A percentile compares a stretch with the other conserved stretches of the same genome.
Evolutionary conservation across 768 basidiomycete species (phyloP).

Genomic region (Mycena haematopus): DNA sequence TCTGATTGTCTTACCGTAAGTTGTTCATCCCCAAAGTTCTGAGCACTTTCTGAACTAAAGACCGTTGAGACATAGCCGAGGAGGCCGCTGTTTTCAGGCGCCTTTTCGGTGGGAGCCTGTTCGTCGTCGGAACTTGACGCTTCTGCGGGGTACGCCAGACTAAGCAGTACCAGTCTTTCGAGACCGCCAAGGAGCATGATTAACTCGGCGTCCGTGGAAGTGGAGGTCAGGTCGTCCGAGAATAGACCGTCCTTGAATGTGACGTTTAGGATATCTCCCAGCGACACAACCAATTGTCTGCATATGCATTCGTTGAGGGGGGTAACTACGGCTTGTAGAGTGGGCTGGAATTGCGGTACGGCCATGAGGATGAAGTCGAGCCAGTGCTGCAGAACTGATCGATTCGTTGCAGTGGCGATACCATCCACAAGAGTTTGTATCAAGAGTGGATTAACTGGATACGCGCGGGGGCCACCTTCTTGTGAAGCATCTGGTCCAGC

Average conservation of each 20-base stretch:
- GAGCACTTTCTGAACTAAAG: constrained; percentile 74
- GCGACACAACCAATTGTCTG: constrained; percentile 62
- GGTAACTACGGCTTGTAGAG: constrained; percentile 66
- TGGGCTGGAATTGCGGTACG: constrained; percentile 81
- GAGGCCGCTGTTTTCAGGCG: constrained; percentile 67
- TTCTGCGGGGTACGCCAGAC: constrained; percentile 65
- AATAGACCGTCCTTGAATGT: constrained; percentile 44
- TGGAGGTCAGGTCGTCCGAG: constrained; percentile 50
- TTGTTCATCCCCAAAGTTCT: constrained; percentile 56
- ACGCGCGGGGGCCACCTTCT: constrained; percentile 40
- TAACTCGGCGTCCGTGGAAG: constrained; percentile 80
- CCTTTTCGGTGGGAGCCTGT: constrained; percentile 55
- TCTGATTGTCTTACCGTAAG: constrained; percentile 53
- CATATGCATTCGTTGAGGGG: constrained; percentile 85
- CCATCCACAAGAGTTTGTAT: constrained; percentile 84
- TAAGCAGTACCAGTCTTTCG: constrained; percentile 81
- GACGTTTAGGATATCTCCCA: constrained; percentile 61
- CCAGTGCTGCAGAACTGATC: constrained; percentile 91
- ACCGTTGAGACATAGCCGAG: constrained; percentile 93
- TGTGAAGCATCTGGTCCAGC: constrained; percentile 41
- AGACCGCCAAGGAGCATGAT: constrained; percentile 84
- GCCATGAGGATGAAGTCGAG: constrained; percentile 95
- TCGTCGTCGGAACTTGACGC: constrained; percentile 63
- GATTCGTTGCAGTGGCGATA: constrained; percentile 70
- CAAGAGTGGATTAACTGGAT: constrained; percentile 73